These are phyloP conservation scores for Geotrichum cucujoidarum DNA, from an alignment of 1,139 yeast species.

Conservation along the genomic window DNA sequence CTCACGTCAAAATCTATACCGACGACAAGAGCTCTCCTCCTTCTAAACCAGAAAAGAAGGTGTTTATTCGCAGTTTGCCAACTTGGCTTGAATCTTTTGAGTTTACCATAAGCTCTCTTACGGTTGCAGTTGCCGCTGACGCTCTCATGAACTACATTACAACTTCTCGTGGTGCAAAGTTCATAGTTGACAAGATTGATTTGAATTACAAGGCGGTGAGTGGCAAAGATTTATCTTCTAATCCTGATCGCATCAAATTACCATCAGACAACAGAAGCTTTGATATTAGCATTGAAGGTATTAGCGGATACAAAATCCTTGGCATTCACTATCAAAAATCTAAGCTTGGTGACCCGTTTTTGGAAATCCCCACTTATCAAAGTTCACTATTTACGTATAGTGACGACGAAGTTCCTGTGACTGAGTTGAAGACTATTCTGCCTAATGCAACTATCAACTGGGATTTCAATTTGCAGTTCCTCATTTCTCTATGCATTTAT, in stretches of 20 bases:
- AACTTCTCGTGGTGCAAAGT: conserved; percentile 15
- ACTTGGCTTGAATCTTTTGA: conserved; percentile 32
- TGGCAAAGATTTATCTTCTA: neutral
- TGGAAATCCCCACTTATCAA: conserved; percentile 30
- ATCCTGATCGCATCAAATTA: neutral
- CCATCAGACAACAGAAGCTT: conserved; percentile 18
- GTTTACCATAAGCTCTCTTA: conserved; percentile 30
- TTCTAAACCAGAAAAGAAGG: conserved; percentile 3
- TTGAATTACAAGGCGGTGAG: conserved; percentile 3
- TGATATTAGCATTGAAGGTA: conserved; percentile 30
- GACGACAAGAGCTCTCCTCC: neutral
- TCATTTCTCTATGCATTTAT: conserved; percentile 26
- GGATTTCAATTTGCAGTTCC: conserved; percentile 33
- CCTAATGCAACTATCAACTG: conserved; percentile 30
- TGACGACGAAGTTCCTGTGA: conserved; percentile 17
- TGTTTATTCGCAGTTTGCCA: conserved; percentile 32
- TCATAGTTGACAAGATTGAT: conserved; percentile 2
- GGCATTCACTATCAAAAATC: conserved; percentile 22
- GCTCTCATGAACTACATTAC: conserved; percentile 10
- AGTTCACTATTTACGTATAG: conserved; percentile 24
- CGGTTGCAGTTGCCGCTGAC: conserved; percentile 29
- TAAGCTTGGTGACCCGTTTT: conserved; percentile 23
- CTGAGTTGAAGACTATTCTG: conserved; percentile 26
- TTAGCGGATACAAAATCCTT: conserved; percentile 29
- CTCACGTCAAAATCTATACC: conserved; percentile 20